These are phyloP conservation scores for Metschnikowia lunata DNA, from an alignment of 805 yeast genomes.

Conservation along the genomic window DNA sequence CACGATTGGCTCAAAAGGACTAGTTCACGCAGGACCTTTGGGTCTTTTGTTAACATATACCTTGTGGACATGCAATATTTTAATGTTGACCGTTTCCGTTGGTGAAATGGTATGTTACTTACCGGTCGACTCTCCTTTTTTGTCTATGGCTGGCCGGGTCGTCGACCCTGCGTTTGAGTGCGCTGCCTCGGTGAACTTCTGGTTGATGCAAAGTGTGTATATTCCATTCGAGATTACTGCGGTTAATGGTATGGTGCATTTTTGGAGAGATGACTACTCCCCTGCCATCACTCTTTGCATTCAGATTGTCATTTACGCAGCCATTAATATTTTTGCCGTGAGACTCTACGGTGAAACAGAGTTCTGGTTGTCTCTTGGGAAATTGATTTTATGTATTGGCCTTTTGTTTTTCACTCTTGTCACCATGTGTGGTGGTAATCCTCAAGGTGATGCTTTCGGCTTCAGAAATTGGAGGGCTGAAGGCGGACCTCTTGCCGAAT, in stretches of 20 bases:
- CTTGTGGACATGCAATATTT: constrained; percentile 29
- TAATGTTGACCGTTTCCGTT: constrained; percentile 31
- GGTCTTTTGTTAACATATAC: constrained; percentile 28
- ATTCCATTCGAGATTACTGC: constrained; percentile 23
- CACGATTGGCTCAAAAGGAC: constrained; percentile 30
- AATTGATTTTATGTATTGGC: constrained; percentile 64
- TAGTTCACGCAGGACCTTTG: constrained; percentile 32
- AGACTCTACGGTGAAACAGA: constrained; percentile 76
- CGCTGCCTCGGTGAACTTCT: constrained; percentile 34
- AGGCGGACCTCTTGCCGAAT: constrained; percentile 40
- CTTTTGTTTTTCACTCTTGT: constrained; percentile 69
- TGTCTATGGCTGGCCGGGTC: constrained; percentile 36
- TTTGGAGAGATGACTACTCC: constrained; percentile 46
- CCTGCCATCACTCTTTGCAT: constrained; percentile 44
- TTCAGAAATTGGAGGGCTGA: constrained; percentile 40
- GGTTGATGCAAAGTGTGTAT: constrained; percentile 41
- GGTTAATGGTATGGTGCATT: constrained; percentile 52
- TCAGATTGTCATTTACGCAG: constrained; percentile 40
- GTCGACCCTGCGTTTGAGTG: constrained; percentile 36
- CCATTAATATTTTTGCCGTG: constrained; percentile 65
- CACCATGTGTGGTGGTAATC: constrained; percentile 88
- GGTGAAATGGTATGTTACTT: constrained; percentile 37
- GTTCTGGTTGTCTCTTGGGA: constrained; percentile 68
- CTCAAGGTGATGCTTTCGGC: constrained; percentile 52
- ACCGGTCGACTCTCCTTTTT: constrained; percentile 34